Evolutionary conservation across 129 eudicot genomes (phyloP).

Genomic region (Artemisia tridentata): DNA sequence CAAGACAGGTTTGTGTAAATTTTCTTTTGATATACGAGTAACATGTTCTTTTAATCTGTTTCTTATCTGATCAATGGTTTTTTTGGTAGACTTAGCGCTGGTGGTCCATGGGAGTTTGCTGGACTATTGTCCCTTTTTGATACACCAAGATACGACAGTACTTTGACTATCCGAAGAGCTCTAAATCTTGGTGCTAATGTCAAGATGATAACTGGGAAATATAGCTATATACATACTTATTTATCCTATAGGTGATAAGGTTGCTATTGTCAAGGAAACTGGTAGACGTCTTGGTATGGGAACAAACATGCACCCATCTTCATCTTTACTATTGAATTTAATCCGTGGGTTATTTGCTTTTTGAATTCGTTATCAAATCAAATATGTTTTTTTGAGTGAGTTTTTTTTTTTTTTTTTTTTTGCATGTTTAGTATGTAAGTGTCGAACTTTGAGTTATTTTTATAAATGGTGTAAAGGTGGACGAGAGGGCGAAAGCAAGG

Average conservation of each 20-base stretch:
- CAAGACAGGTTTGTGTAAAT: constrained; percentile 51
- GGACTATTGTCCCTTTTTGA: constrained; percentile 68
- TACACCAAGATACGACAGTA: constrained; percentile 73
- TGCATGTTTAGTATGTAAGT: not conserved
- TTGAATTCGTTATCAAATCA: too few species aligned
- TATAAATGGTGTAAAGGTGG: constrained; percentile 1
- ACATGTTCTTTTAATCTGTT: not conserved
- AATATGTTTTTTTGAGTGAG: too few species aligned
- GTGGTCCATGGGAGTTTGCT: constrained; percentile 70
- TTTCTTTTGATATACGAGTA: not conserved
- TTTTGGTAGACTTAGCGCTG: constrained; percentile 26
- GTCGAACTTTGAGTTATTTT: not conserved
- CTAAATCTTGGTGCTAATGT: constrained; percentile 77
- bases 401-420: not conserved
- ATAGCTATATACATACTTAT: not conserved
- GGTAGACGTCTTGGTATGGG: constrained; percentile 64
- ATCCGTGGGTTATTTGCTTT: too few species aligned
- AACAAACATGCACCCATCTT: too few species aligned
- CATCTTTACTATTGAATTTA: too few species aligned
- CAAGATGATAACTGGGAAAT: constrained; percentile 71
- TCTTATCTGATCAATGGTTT: constrained; percentile 7
- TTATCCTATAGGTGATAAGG: constrained; percentile 53
- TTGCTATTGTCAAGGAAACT: constrained; percentile 67
- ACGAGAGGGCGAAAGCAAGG: constrained; percentile 26
- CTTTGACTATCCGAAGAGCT: constrained; percentile 62